phyloP scores from a whole-genome alignment of 345 rosid species.

The Bruguiera parviflora region DNA sequence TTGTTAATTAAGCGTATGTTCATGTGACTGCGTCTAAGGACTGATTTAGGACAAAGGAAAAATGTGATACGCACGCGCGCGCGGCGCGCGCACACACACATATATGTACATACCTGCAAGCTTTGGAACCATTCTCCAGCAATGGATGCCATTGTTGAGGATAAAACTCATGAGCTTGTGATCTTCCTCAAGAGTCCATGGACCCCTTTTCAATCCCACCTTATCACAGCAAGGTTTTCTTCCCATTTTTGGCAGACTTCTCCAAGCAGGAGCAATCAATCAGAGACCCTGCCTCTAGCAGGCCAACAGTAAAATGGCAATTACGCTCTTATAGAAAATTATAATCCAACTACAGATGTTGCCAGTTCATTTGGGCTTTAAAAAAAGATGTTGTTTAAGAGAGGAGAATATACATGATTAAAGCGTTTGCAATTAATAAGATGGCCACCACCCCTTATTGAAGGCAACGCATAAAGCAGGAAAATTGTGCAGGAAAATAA shows the following conservation, averaged over 20 bases:
- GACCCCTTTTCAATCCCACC: slow-evolving; percentile 88
- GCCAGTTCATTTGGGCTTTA: slow-evolving; percentile 38
- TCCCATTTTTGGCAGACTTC: slow-evolving; percentile 43
- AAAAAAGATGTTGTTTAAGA: slow-evolving; percentile 25
- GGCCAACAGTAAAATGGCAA: slow-evolving; percentile 6
- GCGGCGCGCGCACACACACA: too few relatives aligned
- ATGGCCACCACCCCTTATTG: not conserved
- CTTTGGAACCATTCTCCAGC: slow-evolving; percentile 92
- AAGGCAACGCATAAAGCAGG: slow-evolving; percentile 25
- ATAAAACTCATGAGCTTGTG: slow-evolving; percentile 83
- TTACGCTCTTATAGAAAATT: slow-evolving; percentile 18
- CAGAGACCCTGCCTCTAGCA: not conserved
- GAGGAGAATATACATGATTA: slow-evolving; percentile 40
- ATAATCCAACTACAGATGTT: slow-evolving; percentile 32
- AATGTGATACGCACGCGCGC: not conserved
- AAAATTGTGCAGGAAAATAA: slow-evolving; percentile 4
- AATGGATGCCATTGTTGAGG: slow-evolving; percentile 83
- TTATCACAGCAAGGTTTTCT: slow-evolving; percentile 95
- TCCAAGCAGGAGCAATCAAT: not conserved
- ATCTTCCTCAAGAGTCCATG: slow-evolving; percentile 98
- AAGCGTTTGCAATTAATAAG: not conserved
- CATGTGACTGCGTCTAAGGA: not conserved
- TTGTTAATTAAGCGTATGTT: too few relatives aligned
- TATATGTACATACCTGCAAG: slow-evolving; percentile 68
- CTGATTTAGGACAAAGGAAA: not conserved